Evolutionary conservation across 2,329 filamentous ascomycete genomes (phyloP).

Genomic region (Epichloe scottii): DNA sequence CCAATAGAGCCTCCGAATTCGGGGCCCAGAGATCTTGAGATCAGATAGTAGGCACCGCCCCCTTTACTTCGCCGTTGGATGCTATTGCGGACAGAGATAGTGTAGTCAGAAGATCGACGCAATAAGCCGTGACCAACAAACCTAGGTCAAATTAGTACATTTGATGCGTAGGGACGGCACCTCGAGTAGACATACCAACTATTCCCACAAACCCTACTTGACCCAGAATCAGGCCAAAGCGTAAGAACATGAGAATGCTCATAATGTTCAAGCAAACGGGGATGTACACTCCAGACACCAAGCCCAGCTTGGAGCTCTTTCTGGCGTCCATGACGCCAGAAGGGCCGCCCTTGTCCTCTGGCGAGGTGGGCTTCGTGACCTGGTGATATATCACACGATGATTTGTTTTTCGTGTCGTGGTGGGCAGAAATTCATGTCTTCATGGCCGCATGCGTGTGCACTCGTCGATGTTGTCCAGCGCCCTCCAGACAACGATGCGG

Average conservation of each 20-base stretch:
- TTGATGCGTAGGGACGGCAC: background rate
- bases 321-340: constrained; percentile 20
- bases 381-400: background rate
- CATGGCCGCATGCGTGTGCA: background rate
- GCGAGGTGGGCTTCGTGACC: constrained; percentile 6
- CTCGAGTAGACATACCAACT: constrained; percentile 41
- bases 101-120: constrained; percentile 71
- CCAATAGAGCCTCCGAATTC: constrained; percentile 86
- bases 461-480: too few species aligned
- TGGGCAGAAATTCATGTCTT: background rate
- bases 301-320: constrained; percentile 54
- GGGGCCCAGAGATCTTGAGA: constrained; percentile 72
- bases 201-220: constrained; percentile 71
- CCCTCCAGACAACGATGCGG: too few species aligned
- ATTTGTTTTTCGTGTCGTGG: too few species aligned
- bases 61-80: constrained; percentile 78
- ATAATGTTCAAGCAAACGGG: constrained; percentile 82
- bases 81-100: constrained; percentile 82
- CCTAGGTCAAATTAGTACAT: constrained; percentile 28
- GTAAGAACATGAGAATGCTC: constrained; percentile 84
- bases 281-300: constrained; percentile 70
- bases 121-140: constrained; percentile 63
- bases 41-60: constrained; percentile 84
- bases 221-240: constrained; percentile 75
- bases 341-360: constrained; percentile 7